phyloP scores from a whole-genome alignment of 2,329 filamentous ascomycete genomes.

The Diaporthe eres region DNA sequence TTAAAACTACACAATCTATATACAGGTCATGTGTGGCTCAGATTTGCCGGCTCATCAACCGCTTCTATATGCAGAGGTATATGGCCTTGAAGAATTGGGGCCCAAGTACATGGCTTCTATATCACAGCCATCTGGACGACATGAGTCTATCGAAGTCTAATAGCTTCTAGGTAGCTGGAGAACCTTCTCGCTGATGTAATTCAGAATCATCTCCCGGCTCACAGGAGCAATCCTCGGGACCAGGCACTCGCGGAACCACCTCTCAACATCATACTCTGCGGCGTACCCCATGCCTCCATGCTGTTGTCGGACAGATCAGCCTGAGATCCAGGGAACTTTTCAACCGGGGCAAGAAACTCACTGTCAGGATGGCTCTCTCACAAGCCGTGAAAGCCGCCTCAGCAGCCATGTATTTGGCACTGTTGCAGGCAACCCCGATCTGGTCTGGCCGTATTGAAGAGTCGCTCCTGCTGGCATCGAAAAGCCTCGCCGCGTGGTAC shows the following conservation, averaged over 20 bases:
- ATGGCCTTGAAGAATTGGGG: background rate
- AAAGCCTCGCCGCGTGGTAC: slow-evolving; percentile 75
- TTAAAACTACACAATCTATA: background rate
- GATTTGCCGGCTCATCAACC: background rate
- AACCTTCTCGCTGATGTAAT: slow-evolving; percentile 78
- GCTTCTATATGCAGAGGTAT: background rate
- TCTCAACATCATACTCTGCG: slow-evolving; percentile 75
- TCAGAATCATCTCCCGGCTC: slow-evolving; percentile 81
- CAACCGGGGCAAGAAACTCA: slow-evolving; percentile 4
- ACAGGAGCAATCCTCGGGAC: slow-evolving; percentile 76
- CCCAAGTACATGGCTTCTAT: background rate
- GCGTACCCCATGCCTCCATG: slow-evolving; percentile 78
- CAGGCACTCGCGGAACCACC: slow-evolving; percentile 75
- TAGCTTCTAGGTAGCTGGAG: slow-evolving; percentile 78
- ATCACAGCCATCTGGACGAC: background rate
- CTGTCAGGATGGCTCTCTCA: slow-evolving; percentile 70
- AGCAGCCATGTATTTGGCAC: slow-evolving; percentile 78
- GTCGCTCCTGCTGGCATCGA: slow-evolving; percentile 68
- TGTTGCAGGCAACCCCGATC: slow-evolving; percentile 76
- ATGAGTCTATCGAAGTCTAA: slow-evolving; percentile 7
- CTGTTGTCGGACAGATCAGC: slow-evolving; percentile 13
- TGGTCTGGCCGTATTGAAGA: slow-evolving; percentile 65
- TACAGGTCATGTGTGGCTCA: background rate
- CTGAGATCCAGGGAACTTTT: background rate
- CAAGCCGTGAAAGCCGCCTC: slow-evolving; percentile 75